Percentiles rank a stretch among this genome's conserved stretches.
These are phyloP conservation scores for Arxiozyma heterogenica DNA, from an alignment of 1,139 yeast species.

Conservation along the genomic window DNA sequence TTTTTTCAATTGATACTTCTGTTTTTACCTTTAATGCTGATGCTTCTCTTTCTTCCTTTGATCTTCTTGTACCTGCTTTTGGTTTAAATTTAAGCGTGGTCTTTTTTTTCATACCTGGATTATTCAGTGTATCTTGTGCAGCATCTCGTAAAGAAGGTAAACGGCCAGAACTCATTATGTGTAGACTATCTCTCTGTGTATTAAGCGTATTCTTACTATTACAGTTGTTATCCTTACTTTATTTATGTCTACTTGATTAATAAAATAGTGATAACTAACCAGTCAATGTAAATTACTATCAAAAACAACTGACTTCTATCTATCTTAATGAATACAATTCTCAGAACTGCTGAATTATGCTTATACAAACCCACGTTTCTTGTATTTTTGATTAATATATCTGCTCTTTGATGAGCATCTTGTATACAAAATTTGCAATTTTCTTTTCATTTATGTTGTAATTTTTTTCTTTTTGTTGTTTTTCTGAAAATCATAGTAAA, in stretches of 20 bases:
- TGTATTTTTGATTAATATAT: no score
- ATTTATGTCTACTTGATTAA: no score
- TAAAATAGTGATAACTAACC: no score
- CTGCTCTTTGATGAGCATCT: no score
- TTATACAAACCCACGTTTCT: no score
- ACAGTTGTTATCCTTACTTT: not conserved
- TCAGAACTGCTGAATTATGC: no score
- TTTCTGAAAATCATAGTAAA: no score
- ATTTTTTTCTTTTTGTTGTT: not conserved
- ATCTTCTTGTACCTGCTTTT: slow-evolving; percentile 69
- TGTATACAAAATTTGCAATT: no score
- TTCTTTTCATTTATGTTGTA: not conserved
- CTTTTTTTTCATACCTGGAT: slow-evolving; percentile 28
- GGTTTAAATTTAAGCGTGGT: slow-evolving; percentile 66
- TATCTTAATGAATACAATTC: no score
- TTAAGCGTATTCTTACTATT: not conserved
- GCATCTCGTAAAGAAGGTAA: slow-evolving; percentile 27
- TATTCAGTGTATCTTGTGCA: slow-evolving; percentile 11
- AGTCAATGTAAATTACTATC: no score
- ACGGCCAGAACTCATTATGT: slow-evolving; percentile 24
- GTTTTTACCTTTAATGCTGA: slow-evolving; percentile 54
- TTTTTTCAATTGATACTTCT: slow-evolving; percentile 26
- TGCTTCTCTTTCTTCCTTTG: slow-evolving; percentile 74
- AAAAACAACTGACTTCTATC: no score
- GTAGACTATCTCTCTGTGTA: not conserved